A percentile compares a stretch with the other conserved stretches of the same genome.
Evolutionary conservation across 345 rosid genomes (phyloP).

Genomic region (Lumnitzera littorea): DNA sequence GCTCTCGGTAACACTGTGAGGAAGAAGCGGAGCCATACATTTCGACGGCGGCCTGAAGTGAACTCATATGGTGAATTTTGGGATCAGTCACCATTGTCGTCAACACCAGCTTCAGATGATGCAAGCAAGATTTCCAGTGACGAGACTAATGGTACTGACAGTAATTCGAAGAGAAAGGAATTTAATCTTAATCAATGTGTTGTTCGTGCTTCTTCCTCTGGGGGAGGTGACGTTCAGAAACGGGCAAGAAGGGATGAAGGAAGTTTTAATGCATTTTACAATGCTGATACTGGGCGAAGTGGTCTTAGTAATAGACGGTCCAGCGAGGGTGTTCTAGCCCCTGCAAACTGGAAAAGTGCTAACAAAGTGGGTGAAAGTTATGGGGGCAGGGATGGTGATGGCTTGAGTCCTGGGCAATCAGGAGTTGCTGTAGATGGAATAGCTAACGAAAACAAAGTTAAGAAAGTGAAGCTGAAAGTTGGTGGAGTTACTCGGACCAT

Average conservation of each 20-base stretch:
- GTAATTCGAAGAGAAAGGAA: constrained; percentile 52
- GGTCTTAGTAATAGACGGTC: constrained; percentile 33
- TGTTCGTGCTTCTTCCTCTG: constrained; percentile 34
- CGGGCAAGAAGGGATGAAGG: constrained; percentile 29
- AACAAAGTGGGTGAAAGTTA: constrained; percentile 17
- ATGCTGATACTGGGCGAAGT: constrained; percentile 29
- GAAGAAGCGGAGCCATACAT: constrained; percentile 64
- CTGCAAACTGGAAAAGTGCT: constrained; percentile 51
- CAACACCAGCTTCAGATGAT: constrained; percentile 37
- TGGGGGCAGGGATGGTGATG: constrained; percentile 41
- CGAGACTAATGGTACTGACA: constrained; percentile 44
- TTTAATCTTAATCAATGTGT: constrained; percentile 60
- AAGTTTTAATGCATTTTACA: constrained; percentile 24
- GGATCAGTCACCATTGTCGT: constrained; percentile 28
- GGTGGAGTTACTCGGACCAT: constrained; percentile 50
- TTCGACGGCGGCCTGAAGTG: constrained; percentile 59
- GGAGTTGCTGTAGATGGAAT: constrained; percentile 25
- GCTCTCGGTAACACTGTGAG: constrained; percentile 39
- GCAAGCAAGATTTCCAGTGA: constrained; percentile 57
- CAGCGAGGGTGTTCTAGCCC: constrained; percentile 78
- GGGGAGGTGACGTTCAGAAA: constrained; percentile 18
- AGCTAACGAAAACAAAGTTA: constrained; percentile 44
- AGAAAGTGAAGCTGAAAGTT: constrained; percentile 63
- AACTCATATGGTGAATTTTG: constrained; percentile 20
- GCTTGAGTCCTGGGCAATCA: constrained; percentile 25